Evolutionary conservation across 2,329 filamentous ascomycete genomes (phyloP).

Genomic region (Alternaria brassicicola): DNA sequence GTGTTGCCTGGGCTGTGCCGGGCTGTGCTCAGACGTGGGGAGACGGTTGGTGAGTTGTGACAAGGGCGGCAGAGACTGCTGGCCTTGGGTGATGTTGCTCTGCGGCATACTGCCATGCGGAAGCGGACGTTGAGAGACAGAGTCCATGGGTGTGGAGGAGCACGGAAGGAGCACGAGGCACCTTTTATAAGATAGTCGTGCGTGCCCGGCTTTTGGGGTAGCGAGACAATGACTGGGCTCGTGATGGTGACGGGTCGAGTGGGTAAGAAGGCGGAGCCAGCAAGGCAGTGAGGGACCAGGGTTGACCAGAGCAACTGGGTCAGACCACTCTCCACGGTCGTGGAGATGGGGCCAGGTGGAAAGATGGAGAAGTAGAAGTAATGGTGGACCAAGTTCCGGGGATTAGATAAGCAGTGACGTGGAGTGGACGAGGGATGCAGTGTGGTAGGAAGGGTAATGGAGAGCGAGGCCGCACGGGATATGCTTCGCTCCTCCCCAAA

Average conservation of each 20-base stretch:
- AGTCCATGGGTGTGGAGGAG: conserved; percentile 34
- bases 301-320: not conserved
- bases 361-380: conserved; percentile 10
- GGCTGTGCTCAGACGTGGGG: conserved; percentile 41
- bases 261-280: conserved; percentile 23
- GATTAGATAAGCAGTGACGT: conserved; percentile 19
- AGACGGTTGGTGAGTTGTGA: conserved; percentile 47
- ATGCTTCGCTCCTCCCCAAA: conserved; percentile 27
- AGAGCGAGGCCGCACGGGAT: conserved; percentile 17
- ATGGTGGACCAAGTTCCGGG: conserved; percentile 1
- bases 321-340: not conserved
- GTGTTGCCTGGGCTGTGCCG: conserved; percentile 41
- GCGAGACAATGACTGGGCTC: conserved; percentile 9
- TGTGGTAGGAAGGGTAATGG: conserved; percentile 16
- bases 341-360: conserved; percentile 9
- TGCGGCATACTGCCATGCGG: conserved; percentile 8
- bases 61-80: conserved; percentile 46
- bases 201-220: conserved; percentile 1
- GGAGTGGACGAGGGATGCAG: conserved; percentile 18
- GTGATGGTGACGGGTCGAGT: conserved; percentile 14
- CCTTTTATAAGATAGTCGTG: not conserved
- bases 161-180: conserved; percentile 4
- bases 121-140: conserved; percentile 36
- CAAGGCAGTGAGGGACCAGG: conserved; percentile 4
- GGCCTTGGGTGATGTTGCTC: conserved; percentile 21